A percentile compares a stretch with the other conserved stretches of the same genome.
Conservation (phyloP, 768 basidiomycete genomes). For the Kondoa malvinella region DNA sequence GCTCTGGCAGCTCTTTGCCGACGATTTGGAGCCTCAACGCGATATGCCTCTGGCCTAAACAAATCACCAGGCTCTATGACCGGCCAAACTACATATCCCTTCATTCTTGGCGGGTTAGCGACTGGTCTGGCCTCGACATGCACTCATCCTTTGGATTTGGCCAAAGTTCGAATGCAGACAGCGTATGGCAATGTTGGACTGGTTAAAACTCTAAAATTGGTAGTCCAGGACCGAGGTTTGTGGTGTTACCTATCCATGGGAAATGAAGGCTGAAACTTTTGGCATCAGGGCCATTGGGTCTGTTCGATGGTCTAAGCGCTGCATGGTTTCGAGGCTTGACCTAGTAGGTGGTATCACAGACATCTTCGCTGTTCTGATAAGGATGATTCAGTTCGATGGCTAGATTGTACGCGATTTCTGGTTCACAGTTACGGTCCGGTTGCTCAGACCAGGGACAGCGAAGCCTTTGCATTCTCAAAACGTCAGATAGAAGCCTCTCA, state of each 20-base stretch:
- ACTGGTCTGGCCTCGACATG: not conserved
- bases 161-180: not conserved
- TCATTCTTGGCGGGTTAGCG: not conserved
- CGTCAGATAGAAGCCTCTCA: not conserved
- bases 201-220: not conserved
- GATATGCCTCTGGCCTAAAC: no score
- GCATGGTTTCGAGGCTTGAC: not conserved
- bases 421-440: not conserved
- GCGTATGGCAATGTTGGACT: not conserved
- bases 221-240: not conserved
- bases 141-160: conserved; percentile 5
- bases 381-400: no score
- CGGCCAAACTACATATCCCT: no score
- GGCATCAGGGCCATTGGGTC: no score
- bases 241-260: no score
- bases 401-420: not conserved
- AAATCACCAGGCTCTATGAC: no score
- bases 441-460: not conserved
- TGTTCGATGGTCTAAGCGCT: conserved; percentile 3
- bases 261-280: no score
- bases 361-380: no score
- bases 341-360: no score
- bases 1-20: no score
- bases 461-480: not conserved
- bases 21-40: no score